Base-by-base conservation (phyloP, 1,284 basidiomycete genomes). In the Cutaneotrichosporon sp. region DNA sequence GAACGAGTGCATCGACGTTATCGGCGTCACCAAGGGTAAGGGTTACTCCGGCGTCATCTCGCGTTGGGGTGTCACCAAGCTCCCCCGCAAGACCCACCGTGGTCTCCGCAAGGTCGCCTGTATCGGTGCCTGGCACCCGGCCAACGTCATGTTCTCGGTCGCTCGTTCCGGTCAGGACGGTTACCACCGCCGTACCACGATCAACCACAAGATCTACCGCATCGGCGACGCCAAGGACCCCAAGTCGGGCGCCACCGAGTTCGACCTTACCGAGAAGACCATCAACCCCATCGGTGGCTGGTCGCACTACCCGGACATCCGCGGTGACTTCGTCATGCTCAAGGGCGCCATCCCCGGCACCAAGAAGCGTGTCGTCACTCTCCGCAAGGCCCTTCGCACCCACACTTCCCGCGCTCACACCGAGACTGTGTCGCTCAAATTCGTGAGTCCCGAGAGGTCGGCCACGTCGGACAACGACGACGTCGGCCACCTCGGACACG, bases 91-190 rank as follows among this genome's bases (percentile, higher is more conserved):
- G 83, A 97, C 94, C 55, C 94, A 98, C 85, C 94, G 94, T 79
- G 94, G 94, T 90, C 88, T 97, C 69, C 89, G 93, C 77, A 97
- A 97, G 81, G 92, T 97, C 67, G 94, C 94, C 76, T 99, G 96
- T 87, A 97, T 99, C 72, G 94, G 94, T 82, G 92, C 92, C 74
- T 96, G 92, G 92, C 92, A 96, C 83, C 92, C 91, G 72, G 88
- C 89, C 63, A 94, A 92, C 79, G 92, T 97, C 83, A 97, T 97
- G 93, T 98, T 90, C 86, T 96, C 92, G 46, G 96, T 99, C 66
- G 94, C 93, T 58, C 94, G 96, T 82, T 92, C 96, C 64, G 96
- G 96, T 91, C 94, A 98, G 86, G 88, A 96, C 77, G 94, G 94
- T 76, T 98, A 97, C 83, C 93, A 97, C 77, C 92, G 97, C 81